Conservation (phyloP, 495 filamentous ascomycete species). For the Endocarpon pusillum region DNA sequence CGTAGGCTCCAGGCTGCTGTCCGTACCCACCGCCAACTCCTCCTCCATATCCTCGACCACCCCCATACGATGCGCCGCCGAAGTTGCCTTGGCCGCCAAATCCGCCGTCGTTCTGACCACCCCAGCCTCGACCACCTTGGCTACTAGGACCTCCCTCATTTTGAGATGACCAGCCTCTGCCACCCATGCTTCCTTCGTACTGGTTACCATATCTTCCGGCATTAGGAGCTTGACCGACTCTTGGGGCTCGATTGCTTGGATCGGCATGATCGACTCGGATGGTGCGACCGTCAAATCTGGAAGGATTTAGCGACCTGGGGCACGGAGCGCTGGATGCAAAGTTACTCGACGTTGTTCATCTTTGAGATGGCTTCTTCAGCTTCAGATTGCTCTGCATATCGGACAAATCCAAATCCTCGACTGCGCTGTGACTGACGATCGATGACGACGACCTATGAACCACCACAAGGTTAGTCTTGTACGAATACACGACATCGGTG, state of each 20-base stretch:
- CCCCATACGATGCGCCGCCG: conserved; percentile 11
- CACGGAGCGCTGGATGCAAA: conserved; percentile 2
- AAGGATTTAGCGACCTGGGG: conserved; percentile 3
- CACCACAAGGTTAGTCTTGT: conserved; percentile 10
- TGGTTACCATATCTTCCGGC: too few relatives aligned
- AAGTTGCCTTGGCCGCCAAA: conserved; percentile 31
- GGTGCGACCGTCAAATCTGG: conserved; percentile 83
- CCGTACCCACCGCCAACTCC: conserved; percentile 16
- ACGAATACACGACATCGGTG: background rate
- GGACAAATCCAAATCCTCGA: conserved; percentile 94
- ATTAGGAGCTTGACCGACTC: too few relatives aligned
- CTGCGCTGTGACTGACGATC: conserved; percentile 91
- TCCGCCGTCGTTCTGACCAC: conserved; percentile 18
- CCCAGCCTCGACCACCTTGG: too few relatives aligned
- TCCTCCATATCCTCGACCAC: conserved; percentile 15
- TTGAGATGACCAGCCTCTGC: too few relatives aligned
- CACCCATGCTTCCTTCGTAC: too few relatives aligned
- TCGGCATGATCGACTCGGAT: conserved; percentile 97
- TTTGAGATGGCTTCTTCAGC: conserved; percentile 60
- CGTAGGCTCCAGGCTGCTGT: conserved; percentile 9
- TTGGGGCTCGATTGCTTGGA: conserved; percentile 30
- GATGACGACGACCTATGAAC: conserved; percentile 75
- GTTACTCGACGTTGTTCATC: conserved; percentile 94
- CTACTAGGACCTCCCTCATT: too few relatives aligned
- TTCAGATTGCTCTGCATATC: conserved; percentile 65